Evolutionary conservation across 768 basidiomycete genomes (phyloP), one percentile per base, ranked within the genome.

Genomic region (Leccinum obscurum): DNA sequence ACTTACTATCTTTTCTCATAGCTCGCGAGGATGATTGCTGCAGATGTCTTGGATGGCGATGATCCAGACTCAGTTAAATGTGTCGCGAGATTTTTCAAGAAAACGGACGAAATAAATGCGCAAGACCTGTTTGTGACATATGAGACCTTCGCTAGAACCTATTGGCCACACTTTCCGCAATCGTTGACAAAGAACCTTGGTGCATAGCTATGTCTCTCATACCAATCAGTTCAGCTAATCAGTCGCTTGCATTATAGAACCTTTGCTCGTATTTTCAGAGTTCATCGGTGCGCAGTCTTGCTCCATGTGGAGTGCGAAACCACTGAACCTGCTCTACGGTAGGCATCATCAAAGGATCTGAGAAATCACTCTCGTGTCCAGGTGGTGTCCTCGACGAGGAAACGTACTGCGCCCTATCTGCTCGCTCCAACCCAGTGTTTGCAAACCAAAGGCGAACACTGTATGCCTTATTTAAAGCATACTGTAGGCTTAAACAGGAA

Each of bases 331-430:
- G 26, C 32, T 46, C 22, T 24, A 24, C 24, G 24, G 26, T 20
- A 69, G 88, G 88, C 34, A 82, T 87, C 6, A 85, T 91, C 62
- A 81, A 84, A 65, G 89, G 89, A n/a, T 88, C 88, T 0, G 87
- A 89, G 67, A 72, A 74, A 52, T 75, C 86, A 0, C 57, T 84
- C 8, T 57, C 57, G 0, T 72, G 64, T 55, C 67, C 66, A 2
- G 63, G 68, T 3, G 72, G 80, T 3, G 78, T 73, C 67, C 74
- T 90, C 4, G 77, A 81, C 54, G 69, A 71, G 37, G 61, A 68
- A 1, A 65, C 75, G 0, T 90, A 90, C 65, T 66, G 75, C 41
- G 64, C 66, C 35, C 76, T 86, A 26, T 83, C 86, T 49, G 64
- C 77, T 49, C 80, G 88, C 3, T 75, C 77, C 0, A 82, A 87